phyloP scores from a whole-genome alignment of 192 early-diverging fungal species.

The Coemansia sp. region DNA sequence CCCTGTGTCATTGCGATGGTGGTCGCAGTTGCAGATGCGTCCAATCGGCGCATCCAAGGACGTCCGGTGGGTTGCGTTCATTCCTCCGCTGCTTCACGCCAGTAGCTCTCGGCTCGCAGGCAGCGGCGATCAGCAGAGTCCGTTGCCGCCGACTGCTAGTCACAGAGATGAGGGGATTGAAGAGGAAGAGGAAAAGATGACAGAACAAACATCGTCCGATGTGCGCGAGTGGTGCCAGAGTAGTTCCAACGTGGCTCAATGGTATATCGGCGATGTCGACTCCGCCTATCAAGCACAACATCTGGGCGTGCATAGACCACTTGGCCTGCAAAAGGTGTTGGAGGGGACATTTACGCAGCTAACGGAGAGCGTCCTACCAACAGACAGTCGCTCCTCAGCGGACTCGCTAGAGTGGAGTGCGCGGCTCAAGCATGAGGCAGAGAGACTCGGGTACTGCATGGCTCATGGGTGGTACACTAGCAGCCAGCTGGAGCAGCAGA shows the following conservation, averaged over 20 bases:
- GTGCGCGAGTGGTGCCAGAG: slow-evolving; percentile 22
- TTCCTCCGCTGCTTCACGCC: slow-evolving; percentile 14
- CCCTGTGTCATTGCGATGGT: slow-evolving; percentile 46
- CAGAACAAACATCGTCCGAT: background rate
- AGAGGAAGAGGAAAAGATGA: background rate
- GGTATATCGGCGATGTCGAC: slow-evolving; percentile 44
- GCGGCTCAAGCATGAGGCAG: slow-evolving; percentile 29
- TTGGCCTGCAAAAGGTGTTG: slow-evolving; percentile 22
- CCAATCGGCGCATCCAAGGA: slow-evolving; percentile 50
- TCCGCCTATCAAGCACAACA: slow-evolving; percentile 49
- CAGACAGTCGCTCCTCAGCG: background rate
- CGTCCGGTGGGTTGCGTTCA: slow-evolving; percentile 40
- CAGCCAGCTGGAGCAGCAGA: slow-evolving; percentile 40
- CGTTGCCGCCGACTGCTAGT: background rate
- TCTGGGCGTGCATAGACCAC: slow-evolving; percentile 40
- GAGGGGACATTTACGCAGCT: slow-evolving; percentile 34
- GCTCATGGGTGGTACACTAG: slow-evolving; percentile 42
- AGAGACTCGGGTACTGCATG: slow-evolving; percentile 28
- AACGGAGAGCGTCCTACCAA: slow-evolving; percentile 5
- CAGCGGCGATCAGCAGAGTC: background rate
- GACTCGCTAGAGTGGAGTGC: slow-evolving; percentile 27
- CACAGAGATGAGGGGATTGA: background rate
- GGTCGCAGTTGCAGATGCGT: slow-evolving; percentile 52
- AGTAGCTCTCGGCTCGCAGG: background rate
- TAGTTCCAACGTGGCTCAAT: slow-evolving; percentile 16